A percentile compares a stretch with the other conserved stretches of the same genome.
phyloP scores from a whole-genome alignment of 768 basidiomycete species.

The Galerina marginata region DNA sequence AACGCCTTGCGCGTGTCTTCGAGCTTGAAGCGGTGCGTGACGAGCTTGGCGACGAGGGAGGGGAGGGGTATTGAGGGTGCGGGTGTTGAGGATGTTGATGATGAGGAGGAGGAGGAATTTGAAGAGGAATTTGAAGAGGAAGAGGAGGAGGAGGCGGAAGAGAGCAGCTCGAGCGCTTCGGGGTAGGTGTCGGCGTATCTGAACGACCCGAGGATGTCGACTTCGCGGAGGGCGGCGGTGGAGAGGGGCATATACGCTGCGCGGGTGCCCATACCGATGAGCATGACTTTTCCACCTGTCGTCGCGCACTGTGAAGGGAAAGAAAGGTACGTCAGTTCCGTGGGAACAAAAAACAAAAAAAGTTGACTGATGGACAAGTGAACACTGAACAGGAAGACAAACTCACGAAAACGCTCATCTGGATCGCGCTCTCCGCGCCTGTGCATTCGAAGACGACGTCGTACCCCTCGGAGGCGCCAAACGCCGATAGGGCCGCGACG shows the following conservation, averaged over 20 bases:
- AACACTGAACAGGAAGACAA: conserved; percentile 6
- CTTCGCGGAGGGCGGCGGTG: conserved; percentile 83
- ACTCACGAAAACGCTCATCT: conserved; percentile 89
- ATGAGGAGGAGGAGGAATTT: background rate
- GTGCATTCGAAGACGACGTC: conserved; percentile 96
- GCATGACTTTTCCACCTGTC: conserved; percentile 88
- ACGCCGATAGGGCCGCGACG: conserved; percentile 54
- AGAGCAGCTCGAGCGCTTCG: conserved; percentile 79
- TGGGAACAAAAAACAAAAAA: conserved; percentile 1
- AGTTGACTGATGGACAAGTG: conserved; percentile 3
- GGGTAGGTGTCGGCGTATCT: conserved; percentile 91
- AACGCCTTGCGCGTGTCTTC: conserved; percentile 76
- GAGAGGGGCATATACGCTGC: conserved; percentile 84
- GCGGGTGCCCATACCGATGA: conserved; percentile 94
- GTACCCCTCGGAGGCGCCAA: conserved; percentile 76
- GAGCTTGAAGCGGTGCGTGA: conserved; percentile 79
- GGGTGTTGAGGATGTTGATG: background rate
- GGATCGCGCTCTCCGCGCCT: conserved; percentile 90
- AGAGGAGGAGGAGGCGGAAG: conserved; percentile 35
- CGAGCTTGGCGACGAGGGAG: conserved; percentile 51
- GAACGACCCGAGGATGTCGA: conserved; percentile 93
- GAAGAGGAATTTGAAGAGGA: conserved; percentile 3
- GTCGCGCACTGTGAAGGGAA: conserved; percentile 88
- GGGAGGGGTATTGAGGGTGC: conserved; percentile 10
- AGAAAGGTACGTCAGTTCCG: conserved; percentile 9